Evolutionary conservation across 306 rosid species (phyloP), one percentile per base, ranked within the genome.

Genomic region (Carpinus fangiana): DNA sequence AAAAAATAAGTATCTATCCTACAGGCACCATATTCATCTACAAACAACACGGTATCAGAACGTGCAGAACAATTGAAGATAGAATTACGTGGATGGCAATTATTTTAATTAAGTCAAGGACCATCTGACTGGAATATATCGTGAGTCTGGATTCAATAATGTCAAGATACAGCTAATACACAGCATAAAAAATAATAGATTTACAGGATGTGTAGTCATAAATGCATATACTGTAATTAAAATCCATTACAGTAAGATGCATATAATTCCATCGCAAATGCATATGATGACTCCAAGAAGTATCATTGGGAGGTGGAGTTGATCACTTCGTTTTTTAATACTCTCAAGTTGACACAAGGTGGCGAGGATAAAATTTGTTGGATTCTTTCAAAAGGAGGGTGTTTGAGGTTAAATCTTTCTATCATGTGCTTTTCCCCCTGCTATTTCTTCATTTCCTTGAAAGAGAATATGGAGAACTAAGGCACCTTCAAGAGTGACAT

Each of bases 1-100:
- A 73, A 67, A 77, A 59, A 43, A 56, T 7, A 73, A 13, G 62
- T 56, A 66, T 26, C 13, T 38, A 73, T 47, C 48, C 70, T 74
- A 36, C 47, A 55, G 4, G 21, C 18, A 47, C 7, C 16, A 70
- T 38, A 59, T 38, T 20, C 64, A 48, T 14, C 12, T 31, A 55
- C 47, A 70, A 18, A 4, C 12, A n/a, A 73, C 43, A 57, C 41
- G 23, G 51, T 47, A 67, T 67, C 51, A 8, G 26, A 67, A 67
- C 13, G 5, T 13, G 7, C 20, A 62, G 9, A 28, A 62, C 2
- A 62, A 28, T 5, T 12, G 43, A 62, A 31, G 69, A 62, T 14
- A 13, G 18, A 62, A 31, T 28, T 6, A 31, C n/a, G 31, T 31
- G 20, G 20, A 31, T 16, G 36, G 4, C 45, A 4, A 12, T 62